phyloP scores from a whole-genome alignment of 345 rosid species.

The Ceriops tagal region DNA sequence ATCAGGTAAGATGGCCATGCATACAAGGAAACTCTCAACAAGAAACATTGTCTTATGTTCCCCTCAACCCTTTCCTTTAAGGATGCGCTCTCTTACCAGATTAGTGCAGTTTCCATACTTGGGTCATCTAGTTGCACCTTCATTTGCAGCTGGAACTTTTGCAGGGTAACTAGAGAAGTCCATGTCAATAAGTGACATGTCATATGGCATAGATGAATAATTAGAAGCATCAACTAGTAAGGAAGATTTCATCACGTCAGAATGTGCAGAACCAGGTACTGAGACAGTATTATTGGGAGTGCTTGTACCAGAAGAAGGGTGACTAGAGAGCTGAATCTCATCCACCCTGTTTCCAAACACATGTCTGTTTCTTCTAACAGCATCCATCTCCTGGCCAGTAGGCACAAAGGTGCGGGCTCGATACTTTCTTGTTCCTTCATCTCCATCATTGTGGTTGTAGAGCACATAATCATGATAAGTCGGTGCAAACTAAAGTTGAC shows the following conservation, averaged over 20 bases:
- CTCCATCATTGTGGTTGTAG: slow-evolving; percentile 81
- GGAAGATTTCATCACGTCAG: slow-evolving; percentile 64
- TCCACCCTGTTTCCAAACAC: slow-evolving; percentile 69
- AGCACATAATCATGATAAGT: slow-evolving; percentile 97
- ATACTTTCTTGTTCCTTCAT: slow-evolving; percentile 83
- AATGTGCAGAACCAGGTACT: slow-evolving; percentile 32
- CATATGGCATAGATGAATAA: slow-evolving; percentile 50
- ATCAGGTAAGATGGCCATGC: slow-evolving; percentile 11
- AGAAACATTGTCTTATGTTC: slow-evolving; percentile 1
- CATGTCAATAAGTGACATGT: slow-evolving; percentile 83
- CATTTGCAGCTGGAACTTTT: slow-evolving; percentile 72
- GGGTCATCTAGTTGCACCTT: slow-evolving; percentile 46
- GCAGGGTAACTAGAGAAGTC: slow-evolving; percentile 77
- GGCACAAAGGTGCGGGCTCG: slow-evolving; percentile 94
- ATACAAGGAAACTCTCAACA: slow-evolving; percentile 6
- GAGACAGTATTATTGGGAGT: slow-evolving; percentile 41
- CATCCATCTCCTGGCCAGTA: slow-evolving; percentile 96
- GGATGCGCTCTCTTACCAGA: slow-evolving; percentile 12
- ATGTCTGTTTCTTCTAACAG: slow-evolving; percentile 70
- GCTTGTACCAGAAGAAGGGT: slow-evolving; percentile 60
- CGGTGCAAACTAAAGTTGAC: slow-evolving; percentile 68
- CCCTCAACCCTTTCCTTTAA: slow-evolving; percentile 2
- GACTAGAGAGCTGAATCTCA: slow-evolving; percentile 66
- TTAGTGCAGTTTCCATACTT: slow-evolving; percentile 18
- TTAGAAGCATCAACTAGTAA: slow-evolving; percentile 60